These are phyloP conservation scores for Aspergillus costaricaensis DNA, from an alignment of 2,329 filamentous ascomycete species.

Conservation along the genomic window DNA sequence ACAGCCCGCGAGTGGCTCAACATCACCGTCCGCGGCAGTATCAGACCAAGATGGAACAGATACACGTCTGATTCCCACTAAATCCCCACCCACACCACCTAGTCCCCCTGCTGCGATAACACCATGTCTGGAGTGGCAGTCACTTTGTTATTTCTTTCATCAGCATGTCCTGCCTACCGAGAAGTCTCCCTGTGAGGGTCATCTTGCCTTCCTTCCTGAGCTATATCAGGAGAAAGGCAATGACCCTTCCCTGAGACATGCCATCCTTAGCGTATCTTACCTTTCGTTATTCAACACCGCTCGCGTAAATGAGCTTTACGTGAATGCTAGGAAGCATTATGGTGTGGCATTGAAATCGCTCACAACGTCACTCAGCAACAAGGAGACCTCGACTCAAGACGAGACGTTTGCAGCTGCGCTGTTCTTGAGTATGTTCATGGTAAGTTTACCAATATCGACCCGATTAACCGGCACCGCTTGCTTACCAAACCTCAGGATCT, in stretches of 20 bases:
- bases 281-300: not conserved
- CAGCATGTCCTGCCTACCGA: slow-evolving; percentile 2
- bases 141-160: slow-evolving; percentile 3
- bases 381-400: not conserved
- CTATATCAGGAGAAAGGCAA: not conserved
- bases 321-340: slow-evolving; percentile 1
- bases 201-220: slow-evolving; percentile 2
- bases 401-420: slow-evolving; percentile 3
- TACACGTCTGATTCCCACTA: not conserved
- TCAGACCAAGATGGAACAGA: not conserved
- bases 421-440: slow-evolving; percentile 5
- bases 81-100: not conserved
- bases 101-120: not conserved
- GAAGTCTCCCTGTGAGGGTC: slow-evolving; percentile 1
- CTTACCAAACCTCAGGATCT: not conserved
- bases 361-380: not conserved
- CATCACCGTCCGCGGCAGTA: not conserved
- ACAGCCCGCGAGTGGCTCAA: not conserved
- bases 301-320: not conserved
- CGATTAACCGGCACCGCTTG: not conserved
- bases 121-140: slow-evolving; percentile 2
- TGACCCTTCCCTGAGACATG: not conserved
- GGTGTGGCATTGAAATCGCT: not conserved
- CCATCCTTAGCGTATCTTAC: slow-evolving; percentile 2
- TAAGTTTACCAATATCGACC: not conserved